phyloP scores from a whole-genome alignment of 208 protist genomes.

The Porcisia deanei region DNA sequence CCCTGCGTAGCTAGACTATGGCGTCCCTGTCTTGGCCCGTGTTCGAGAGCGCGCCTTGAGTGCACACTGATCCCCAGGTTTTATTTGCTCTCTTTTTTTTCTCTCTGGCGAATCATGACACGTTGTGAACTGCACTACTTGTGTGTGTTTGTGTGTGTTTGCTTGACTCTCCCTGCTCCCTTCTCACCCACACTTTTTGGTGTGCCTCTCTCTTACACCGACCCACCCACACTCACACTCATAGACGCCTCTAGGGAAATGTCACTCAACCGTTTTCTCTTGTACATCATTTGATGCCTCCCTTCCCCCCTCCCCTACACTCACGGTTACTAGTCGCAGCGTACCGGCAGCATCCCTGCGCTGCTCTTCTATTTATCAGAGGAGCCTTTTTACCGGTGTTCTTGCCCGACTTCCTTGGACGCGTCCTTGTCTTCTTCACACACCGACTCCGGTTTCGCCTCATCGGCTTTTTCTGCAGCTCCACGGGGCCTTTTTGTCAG shows the following conservation, averaged over 20 bases:
- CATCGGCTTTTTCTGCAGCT: background rate
- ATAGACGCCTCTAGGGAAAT: background rate
- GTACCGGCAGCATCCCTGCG: too few relatives aligned
- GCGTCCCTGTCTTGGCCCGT: too few relatives aligned
- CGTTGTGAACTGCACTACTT: background rate
- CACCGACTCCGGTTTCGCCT: too few relatives aligned
- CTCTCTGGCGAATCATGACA: background rate
- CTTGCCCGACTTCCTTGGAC: too few relatives aligned
- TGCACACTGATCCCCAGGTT: too few relatives aligned
- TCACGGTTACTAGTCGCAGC: background rate
- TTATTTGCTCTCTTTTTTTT: background rate
- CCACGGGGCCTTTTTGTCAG: background rate
- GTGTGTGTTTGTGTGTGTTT: background rate
- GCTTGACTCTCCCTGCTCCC: background rate
- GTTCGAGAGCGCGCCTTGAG: too few relatives aligned
- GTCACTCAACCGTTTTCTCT: background rate
- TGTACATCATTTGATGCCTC: background rate
- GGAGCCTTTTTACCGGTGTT: too few relatives aligned
- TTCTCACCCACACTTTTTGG: background rate
- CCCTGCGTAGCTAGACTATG: too few relatives aligned
- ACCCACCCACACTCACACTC: background rate
- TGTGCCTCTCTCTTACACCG: background rate
- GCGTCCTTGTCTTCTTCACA: too few relatives aligned
- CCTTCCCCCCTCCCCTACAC: background rate
- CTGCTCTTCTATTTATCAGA: background rate